Base-by-base conservation (phyloP, 495 filamentous ascomycete genomes). In the Aspergillus olivimuriae region DNA sequence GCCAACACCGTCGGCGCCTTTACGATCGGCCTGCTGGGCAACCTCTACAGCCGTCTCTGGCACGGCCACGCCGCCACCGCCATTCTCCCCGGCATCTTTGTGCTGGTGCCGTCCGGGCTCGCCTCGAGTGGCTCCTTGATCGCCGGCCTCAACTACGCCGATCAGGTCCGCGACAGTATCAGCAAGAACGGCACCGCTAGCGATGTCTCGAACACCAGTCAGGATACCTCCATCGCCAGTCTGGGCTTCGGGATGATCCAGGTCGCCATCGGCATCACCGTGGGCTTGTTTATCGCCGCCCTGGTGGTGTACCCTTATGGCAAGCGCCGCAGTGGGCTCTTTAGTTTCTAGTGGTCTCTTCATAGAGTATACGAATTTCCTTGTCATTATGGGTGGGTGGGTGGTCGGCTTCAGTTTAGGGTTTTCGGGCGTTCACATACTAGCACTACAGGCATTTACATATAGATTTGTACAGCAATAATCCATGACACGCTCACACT, bases 31-130 rank as follows among this genome's bases (percentile, higher is more conserved):
- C 74, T 94, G 0, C 61, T 89, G 23, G 91, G 87, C 11, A 97
- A 97, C 50, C 48, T 94, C 1, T 95, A 95, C 69, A 84, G 84
- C 10, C 77, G 91, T 2, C 51, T 89, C 9, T 78, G 84, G 59
- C 83, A 89, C 60, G 88, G 87, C 5, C 78, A 95, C 11, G 89
- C 91, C 2, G 89, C 89, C 2, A 86, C 87, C 1, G 85, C 87
- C n/a, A 84, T 97, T 58, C 63, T 96, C 0, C 91, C 91, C 0
- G 90, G 84, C 28, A 95, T 97, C 49, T 95, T 95, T 55, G 89
- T 97, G 10, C 87, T 92, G 42, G 91, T 97, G 5, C 91, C 91
- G 1, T 89, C 83, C 4, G 90, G 89, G 4, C 73, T 97, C 14
- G 87, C 91, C 0, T 89, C 87, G 3, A 78, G 76, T 39, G 91